These are phyloP conservation scores for Trichosporon inkin DNA, from an alignment of 1,284 basidiomycete genomes.

Conservation along the genomic window DNA sequence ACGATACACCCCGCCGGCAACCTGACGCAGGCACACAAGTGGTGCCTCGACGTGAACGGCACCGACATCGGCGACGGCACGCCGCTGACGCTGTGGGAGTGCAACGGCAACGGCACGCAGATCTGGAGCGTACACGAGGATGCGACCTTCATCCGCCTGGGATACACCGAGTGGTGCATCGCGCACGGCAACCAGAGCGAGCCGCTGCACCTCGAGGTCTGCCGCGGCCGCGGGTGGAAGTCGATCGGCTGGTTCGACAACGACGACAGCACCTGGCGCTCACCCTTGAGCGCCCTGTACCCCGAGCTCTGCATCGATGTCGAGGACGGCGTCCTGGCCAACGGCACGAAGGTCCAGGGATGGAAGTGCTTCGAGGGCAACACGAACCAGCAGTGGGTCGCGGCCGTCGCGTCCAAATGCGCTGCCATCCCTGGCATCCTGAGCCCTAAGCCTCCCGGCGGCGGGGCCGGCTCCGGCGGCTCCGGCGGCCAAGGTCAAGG, in stretches of 20 bases:
- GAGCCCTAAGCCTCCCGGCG: background rate
- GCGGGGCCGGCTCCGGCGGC: background rate
- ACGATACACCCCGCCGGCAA: background rate
- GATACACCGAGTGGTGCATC: background rate
- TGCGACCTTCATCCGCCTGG: background rate
- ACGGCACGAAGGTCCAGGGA: conserved; percentile 36
- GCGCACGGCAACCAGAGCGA: conserved; percentile 2
- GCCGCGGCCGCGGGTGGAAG: background rate
- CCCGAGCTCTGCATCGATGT: conserved; percentile 32
- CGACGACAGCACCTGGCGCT: background rate
- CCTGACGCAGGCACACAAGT: background rate
- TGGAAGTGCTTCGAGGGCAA: conserved; percentile 38
- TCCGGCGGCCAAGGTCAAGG: too few species aligned
- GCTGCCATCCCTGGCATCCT: background rate
- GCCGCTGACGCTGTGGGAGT: background rate
- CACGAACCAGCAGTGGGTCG: conserved; percentile 29
- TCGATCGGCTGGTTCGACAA: conserved; percentile 1
- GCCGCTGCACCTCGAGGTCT: conserved; percentile 2
- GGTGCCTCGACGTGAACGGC: conserved; percentile 4
- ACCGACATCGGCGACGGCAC: background rate
- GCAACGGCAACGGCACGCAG: conserved; percentile 1
- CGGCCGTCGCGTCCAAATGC: background rate
- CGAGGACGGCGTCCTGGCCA: conserved; percentile 27
- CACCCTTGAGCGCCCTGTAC: conserved; percentile 11
- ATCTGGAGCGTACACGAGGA: background rate